Evolutionary conservation across 2,329 filamentous ascomycete genomes (phyloP), one percentile per base, ranked within the genome.

Genomic region (Penicillium sp.): DNA sequence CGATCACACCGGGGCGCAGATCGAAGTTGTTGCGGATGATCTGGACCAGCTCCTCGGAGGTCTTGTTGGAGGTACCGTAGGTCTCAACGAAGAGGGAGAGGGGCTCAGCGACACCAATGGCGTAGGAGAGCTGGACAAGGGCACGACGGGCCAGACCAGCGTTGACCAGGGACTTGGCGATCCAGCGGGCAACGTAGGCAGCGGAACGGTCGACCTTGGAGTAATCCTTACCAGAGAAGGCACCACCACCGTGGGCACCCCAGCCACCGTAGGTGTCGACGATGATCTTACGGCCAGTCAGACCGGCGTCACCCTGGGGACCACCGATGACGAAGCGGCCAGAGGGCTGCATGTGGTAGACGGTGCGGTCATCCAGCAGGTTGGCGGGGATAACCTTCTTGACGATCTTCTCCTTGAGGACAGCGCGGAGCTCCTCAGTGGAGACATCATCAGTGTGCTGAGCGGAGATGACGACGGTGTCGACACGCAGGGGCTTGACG

Each of bases 211-310:
- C 94, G 80, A 99, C 94, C 87, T 99, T 99, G 86, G 92, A 97
- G 87, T 97, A 99, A 79, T 99, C 94, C 89, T 99, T 99, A 73
- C 94, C 94, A 71, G 94, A 97, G 90, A 99, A 99, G 78, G 94
- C 94, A 89, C 94, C 94, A 84, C 94, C 94, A 85, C 94, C 94
- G 85, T 99, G 94, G 70, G 94, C 94, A 82, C 94, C 94, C 94
- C 94, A 97, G 72, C 94, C 94, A 83, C 94, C 94, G 83, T 99
- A 99, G 78, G 94, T 97, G 83, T 99, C 94, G 77, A 99, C 94
- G 66, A 97, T 89, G 86, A 99, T 99, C 88, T 99, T 99, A 74
- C 94, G 92, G 78, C 94, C 94, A 63, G 94, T 99, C 64, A 99
- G 86, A 86, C 94, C 94, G 71, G 94, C 94, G 71, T 99, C 94